Evolutionary conservation across 192 early-diverging fungal species (phyloP).

Genomic region (Gaertneriomyces semiglobifer): DNA sequence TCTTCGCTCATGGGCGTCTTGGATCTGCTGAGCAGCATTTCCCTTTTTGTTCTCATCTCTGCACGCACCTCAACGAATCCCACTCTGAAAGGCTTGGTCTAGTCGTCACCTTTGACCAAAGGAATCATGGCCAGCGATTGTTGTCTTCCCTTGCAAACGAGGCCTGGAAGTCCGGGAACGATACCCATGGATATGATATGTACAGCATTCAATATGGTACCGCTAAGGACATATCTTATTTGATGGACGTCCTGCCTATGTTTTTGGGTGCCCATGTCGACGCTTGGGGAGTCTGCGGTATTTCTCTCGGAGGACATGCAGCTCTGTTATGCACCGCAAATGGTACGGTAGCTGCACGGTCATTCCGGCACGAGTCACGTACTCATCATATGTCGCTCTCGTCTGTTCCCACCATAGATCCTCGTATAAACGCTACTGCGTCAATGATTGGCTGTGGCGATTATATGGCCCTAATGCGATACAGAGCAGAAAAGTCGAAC

Average conservation of each 20-base stretch:
- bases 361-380: background rate
- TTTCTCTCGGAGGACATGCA: conserved; percentile 54
- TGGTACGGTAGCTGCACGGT: conserved; percentile 14
- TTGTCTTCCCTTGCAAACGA: conserved; percentile 30
- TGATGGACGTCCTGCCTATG: conserved; percentile 51
- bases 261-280: conserved; percentile 37
- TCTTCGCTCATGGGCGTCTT: conserved; percentile 26
- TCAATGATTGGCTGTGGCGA: conserved; percentile 39
- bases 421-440: conserved; percentile 13
- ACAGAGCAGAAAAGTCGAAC: conserved; percentile 7
- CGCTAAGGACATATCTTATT: conserved; percentile 40
- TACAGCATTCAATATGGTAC: conserved; percentile 39
- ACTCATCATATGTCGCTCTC: background rate
- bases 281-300: conserved; percentile 47
- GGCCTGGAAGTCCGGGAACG: conserved; percentile 42
- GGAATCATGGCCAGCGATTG: conserved; percentile 52
- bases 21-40: background rate
- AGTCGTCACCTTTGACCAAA: conserved; percentile 51
- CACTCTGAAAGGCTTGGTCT: background rate
- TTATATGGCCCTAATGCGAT: conserved; percentile 31
- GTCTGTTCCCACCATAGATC: conserved; percentile 10
- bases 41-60: conserved; percentile 7
- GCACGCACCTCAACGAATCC: background rate
- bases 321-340: conserved; percentile 38
- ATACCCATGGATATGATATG: conserved; percentile 30